A percentile compares a stretch with the other conserved stretches of the same genome.
These are phyloP conservation scores for Ganoderma sinense DNA, from an alignment of 1,284 basidiomycete species.

Conservation along the genomic window DNA sequence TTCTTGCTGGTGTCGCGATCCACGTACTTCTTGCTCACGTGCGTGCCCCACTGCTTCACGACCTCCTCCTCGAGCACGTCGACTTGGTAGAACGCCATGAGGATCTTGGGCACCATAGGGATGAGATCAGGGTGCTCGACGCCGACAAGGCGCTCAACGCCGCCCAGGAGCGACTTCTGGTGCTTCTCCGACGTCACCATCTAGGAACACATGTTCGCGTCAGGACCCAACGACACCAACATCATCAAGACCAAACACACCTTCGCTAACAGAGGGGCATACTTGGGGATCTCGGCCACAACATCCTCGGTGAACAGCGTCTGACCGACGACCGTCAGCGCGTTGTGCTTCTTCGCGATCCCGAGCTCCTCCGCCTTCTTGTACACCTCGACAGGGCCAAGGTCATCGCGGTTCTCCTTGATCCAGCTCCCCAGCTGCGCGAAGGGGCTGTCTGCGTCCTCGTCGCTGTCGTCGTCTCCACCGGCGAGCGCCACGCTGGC, in stretches of 20 bases:
- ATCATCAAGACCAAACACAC: conserved; percentile 51
- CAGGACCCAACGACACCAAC: not conserved
- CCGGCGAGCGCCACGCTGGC: conserved; percentile 59
- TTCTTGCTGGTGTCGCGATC: conserved; percentile 96
- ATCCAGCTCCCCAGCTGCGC: conserved; percentile 88
- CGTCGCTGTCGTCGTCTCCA: conserved; percentile 90
- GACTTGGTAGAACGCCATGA: conserved; percentile 95
- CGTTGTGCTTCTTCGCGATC: conserved; percentile 97
- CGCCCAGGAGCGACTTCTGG: conserved; percentile 93
- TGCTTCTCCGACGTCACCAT: conserved; percentile 90
- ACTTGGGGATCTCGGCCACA: conserved; percentile 76
- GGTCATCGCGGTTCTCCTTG: conserved; percentile 71
- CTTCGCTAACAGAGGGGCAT: conserved; percentile 83
- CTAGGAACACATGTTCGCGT: conserved; percentile 44
- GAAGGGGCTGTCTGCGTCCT: conserved; percentile 89
- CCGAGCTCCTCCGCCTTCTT: conserved; percentile 92
- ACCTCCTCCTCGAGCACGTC: conserved; percentile 95
- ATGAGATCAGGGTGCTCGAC: conserved; percentile 73
- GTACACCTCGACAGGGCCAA: conserved; percentile 34
- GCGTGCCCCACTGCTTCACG: conserved; percentile 93
- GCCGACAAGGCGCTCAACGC: conserved; percentile 86
- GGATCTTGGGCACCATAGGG: conserved; percentile 83
- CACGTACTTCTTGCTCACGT: conserved; percentile 98
- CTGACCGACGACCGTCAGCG: conserved; percentile 86
- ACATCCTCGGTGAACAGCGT: conserved; percentile 88